Evolutionary conservation across 805 yeast species (phyloP).

Genomic region (Myxozyma kluyveri): DNA sequence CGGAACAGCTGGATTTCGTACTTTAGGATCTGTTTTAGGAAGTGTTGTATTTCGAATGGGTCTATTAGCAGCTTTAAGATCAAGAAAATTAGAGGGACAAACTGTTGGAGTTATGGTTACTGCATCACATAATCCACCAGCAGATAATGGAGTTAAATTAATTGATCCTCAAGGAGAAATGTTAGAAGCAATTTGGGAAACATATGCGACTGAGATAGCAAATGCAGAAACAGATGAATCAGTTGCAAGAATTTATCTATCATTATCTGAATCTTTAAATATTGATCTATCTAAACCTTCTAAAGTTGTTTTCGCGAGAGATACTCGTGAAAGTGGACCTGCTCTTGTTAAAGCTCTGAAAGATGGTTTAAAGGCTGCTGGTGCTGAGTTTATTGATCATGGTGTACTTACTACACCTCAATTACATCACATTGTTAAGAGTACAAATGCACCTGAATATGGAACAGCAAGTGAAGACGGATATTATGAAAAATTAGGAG

Average conservation of each 20-base stretch:
- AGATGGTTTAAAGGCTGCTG: constrained; percentile 57
- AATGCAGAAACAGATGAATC: constrained; percentile 55
- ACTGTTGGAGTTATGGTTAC: constrained; percentile 92
- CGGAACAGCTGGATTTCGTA: constrained; percentile 98
- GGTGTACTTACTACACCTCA: constrained; percentile 90
- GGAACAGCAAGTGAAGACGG: constrained; percentile 66
- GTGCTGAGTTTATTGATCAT: constrained; percentile 50
- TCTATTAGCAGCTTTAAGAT: constrained; percentile 74
- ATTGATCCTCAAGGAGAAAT: constrained; percentile 64
- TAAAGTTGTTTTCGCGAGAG: constrained; percentile 70
- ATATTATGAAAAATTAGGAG: constrained; percentile 62
- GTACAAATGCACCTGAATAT: constrained; percentile 61
- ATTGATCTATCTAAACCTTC: constrained; percentile 42
- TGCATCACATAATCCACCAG: constrained; percentile 49
- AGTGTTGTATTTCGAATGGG: constrained; percentile 84
- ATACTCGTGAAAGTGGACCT: constrained; percentile 83
- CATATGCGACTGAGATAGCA: constrained; percentile 73
- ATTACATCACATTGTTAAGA: constrained; percentile 79
- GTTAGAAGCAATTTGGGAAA: constrained; percentile 64
- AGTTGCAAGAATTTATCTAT: constrained; percentile 43
- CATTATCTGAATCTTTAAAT: constrained; percentile 43
- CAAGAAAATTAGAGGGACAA: constrained; percentile 63
- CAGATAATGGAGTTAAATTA: constrained; percentile 88
- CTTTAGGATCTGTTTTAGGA: constrained; percentile 64
- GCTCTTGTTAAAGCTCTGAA: constrained; percentile 55